Percentiles rank a stretch among this genome's conserved stretches.
phyloP scores from a whole-genome alignment of 1,284 basidiomycete species.

The Ganoderma leucocontextum region DNA sequence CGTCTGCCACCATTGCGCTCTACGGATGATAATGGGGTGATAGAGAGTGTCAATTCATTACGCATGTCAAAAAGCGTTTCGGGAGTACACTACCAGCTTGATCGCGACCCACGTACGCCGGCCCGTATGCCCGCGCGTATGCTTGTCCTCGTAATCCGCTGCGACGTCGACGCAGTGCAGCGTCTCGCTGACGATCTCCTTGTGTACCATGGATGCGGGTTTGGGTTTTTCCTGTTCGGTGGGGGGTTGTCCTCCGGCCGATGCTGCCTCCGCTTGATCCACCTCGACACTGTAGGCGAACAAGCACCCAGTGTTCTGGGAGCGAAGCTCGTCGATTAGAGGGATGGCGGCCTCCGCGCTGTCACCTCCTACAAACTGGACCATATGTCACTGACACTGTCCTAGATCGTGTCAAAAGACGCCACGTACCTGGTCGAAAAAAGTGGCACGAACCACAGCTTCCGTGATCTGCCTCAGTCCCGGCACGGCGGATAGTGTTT shows the following conservation, averaged over 20 bases:
- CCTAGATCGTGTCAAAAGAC: not conserved
- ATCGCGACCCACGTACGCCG: conserved; percentile 85
- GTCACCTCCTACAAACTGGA: conserved; percentile 89
- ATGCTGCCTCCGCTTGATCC: conserved; percentile 63
- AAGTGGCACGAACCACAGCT: conserved; percentile 79
- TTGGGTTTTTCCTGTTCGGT: conserved; percentile 26
- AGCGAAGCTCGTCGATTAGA: conserved; percentile 68
- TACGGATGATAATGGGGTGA: conserved; percentile 35
- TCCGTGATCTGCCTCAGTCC: conserved; percentile 74
- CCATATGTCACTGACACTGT: conserved; percentile 35
- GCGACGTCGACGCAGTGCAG: conserved; percentile 78
- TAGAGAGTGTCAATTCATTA: not conserved
- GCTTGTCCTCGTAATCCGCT: conserved; percentile 79
- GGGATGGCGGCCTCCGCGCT: conserved; percentile 76
- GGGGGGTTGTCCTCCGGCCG: conserved; percentile 21
- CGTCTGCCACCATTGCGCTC: conserved; percentile 70
- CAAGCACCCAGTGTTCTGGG: conserved; percentile 78
- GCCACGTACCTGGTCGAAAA: conserved; percentile 78
- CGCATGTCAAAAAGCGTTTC: conserved; percentile 4
- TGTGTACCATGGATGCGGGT: conserved; percentile 50
- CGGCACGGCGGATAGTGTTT: conserved; percentile 69
- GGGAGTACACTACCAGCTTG: conserved; percentile 63
- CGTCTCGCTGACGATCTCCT: conserved; percentile 76
- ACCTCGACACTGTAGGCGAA: conserved; percentile 91
- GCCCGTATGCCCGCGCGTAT: conserved; percentile 39